Percentiles rank a stretch among this genome's conserved stretches.
These are phyloP conservation scores for Gracilaria domingensis DNA, from an alignment of 23 red algal genomes.

Conservation along the genomic window DNA sequence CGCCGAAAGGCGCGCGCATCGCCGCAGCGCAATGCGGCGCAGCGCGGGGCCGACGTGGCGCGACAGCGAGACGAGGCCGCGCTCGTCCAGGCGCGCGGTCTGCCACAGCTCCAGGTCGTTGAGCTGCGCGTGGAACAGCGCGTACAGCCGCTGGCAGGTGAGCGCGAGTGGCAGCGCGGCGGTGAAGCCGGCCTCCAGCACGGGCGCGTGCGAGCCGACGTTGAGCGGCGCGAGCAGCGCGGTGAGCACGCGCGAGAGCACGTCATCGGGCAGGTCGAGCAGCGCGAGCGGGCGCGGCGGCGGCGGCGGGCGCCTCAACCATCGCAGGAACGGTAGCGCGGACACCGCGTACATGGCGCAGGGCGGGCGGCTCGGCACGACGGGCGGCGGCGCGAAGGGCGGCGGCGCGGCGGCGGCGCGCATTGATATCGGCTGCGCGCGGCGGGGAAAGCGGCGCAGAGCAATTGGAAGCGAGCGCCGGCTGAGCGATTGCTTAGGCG, in stretches of 20 bases:
- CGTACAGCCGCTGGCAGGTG: slow-evolving; percentile 15
- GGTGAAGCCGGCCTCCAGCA: slow-evolving; percentile 36
- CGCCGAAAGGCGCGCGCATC: slow-evolving; percentile 10
- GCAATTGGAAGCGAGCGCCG: neutral
- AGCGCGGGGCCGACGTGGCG: slow-evolving; percentile 11
- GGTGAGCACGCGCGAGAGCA: slow-evolving; percentile 14
- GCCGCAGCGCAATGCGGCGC: slow-evolving; percentile 28
- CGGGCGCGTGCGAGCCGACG: slow-evolving; percentile 36
- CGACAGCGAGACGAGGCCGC: slow-evolving; percentile 5
- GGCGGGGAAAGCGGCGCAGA: neutral
- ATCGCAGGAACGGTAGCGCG: slow-evolving; percentile 36
- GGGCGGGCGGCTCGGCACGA: neutral
- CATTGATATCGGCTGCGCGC: neutral
- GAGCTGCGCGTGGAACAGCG: slow-evolving; percentile 31
- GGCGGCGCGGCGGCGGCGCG: neutral
- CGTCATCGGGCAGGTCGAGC: slow-evolving; percentile 52
- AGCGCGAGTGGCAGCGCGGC: slow-evolving; percentile 35
- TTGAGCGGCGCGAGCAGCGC: slow-evolving; percentile 18
- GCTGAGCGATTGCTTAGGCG: neutral
- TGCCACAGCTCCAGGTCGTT: slow-evolving; percentile 44
- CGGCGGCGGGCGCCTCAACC: slow-evolving; percentile 25
- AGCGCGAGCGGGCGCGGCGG: slow-evolving; percentile 16
- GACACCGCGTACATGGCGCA: slow-evolving; percentile 24
- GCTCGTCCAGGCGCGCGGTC: slow-evolving; percentile 25
- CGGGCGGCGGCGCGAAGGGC: neutral